phyloP scores from a whole-genome alignment of 169 alveolate species.

The Cryptosporidium sp. region DNA sequence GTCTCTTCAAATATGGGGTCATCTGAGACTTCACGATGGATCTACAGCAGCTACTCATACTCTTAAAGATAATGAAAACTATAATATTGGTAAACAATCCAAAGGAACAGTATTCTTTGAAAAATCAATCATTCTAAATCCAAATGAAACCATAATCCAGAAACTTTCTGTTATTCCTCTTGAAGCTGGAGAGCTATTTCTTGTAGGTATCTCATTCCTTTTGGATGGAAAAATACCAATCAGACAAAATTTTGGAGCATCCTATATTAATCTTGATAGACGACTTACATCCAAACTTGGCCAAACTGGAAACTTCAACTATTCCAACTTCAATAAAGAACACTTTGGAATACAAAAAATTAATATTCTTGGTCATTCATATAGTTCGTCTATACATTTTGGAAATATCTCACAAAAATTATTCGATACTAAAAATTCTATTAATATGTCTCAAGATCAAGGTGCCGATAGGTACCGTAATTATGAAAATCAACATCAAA shows the following conservation, averaged over 20 bases:
- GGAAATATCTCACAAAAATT: neutral
- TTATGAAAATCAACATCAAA: neutral
- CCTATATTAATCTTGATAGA: constrained; percentile 10
- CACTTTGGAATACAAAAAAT: constrained; percentile 41
- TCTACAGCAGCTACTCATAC: constrained; percentile 1
- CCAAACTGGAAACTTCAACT: neutral
- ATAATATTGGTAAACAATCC: neutral
- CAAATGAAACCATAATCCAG: constrained; percentile 22
- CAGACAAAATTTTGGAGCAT: constrained; percentile 29
- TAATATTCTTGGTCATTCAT: neutral
- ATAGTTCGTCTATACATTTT: constrained; percentile 3
- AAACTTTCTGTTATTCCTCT: constrained; percentile 51
- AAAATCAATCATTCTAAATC: constrained; percentile 17
- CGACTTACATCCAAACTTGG: neutral
- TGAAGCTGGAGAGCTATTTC: constrained; percentile 53
- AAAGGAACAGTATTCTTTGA: constrained; percentile 40
- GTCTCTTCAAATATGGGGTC: constrained; percentile 67
- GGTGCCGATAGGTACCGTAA: neutral
- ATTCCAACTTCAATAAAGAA: neutral
- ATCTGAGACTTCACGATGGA: constrained; percentile 58
- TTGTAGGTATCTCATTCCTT: constrained; percentile 58
- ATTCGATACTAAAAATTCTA: neutral
- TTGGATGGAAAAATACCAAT: constrained; percentile 67
- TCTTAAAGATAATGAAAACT: neutral
- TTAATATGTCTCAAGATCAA: neutral